Percentiles rank a stretch among this genome's conserved stretches.
Conservation (phyloP, 805 yeast genomes). For the Suhomyces sp. region DNA sequence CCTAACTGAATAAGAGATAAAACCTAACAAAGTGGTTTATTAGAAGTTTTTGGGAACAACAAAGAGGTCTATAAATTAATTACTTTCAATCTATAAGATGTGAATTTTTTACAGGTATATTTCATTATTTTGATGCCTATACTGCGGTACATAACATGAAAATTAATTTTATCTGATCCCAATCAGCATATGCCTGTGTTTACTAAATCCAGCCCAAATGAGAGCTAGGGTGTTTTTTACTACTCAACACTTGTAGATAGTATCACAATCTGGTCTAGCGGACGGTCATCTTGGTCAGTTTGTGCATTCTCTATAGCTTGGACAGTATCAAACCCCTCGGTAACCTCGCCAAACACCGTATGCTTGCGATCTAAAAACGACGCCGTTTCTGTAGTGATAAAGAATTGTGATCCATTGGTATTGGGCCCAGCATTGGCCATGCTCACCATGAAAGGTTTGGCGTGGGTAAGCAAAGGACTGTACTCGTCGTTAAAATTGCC, state of each 20-base stretch:
- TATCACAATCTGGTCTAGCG: constrained; percentile 20
- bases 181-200: no score
- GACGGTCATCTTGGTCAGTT: constrained; percentile 18
- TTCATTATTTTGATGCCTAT: no score
- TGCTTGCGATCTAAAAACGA: constrained; percentile 22
- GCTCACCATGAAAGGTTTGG: constrained; percentile 30
- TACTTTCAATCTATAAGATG: no score
- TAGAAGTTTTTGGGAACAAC: no score
- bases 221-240: no score
- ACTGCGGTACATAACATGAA: no score
- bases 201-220: no score
- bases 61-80: no score
- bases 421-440: constrained; percentile 28
- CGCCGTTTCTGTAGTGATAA: constrained; percentile 20
- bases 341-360: constrained; percentile 26
- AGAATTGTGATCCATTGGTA: constrained; percentile 28
- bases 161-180: no score
- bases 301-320: constrained; percentile 15
- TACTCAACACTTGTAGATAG: constrained; percentile 16
- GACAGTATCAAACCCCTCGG: constrained; percentile 20
- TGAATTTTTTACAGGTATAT: no score
- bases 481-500: constrained; percentile 27
- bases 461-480: constrained; percentile 22
- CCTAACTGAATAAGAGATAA: no score
- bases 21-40: no score